phyloP scores from a whole-genome alignment of 108 stramenopile genomes.

The Conticribra guillardii region DNA sequence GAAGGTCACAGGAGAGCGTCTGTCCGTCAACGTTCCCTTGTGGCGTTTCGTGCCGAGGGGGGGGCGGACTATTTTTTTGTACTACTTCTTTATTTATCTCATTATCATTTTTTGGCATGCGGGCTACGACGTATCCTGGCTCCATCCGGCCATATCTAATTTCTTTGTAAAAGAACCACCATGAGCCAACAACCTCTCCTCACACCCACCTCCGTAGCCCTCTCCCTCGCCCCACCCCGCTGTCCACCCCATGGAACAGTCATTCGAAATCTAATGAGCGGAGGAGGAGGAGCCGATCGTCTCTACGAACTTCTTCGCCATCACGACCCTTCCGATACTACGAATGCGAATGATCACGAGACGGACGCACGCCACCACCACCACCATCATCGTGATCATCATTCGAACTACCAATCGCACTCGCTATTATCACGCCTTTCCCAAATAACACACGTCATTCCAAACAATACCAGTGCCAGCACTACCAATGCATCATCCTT shows the following conservation, averaged over 20 bases:
- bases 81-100: too few species aligned
- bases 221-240: constrained; percentile 69
- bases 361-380: constrained; percentile 17
- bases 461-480: constrained; percentile 5
- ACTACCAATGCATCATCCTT: too few species aligned
- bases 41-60: too few species aligned
- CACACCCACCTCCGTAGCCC: constrained; percentile 54
- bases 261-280: constrained; percentile 24
- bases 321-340: background rate
- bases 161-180: too few species aligned
- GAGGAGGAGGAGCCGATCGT: background rate
- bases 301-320: constrained; percentile 14
- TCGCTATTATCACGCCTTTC: constrained; percentile 13
- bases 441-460: background rate
- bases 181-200: constrained; percentile 46
- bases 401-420: constrained; percentile 24
- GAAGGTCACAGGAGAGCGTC: too few species aligned
- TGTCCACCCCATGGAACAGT: constrained; percentile 52
- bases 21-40: too few species aligned
- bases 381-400: background rate
- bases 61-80: too few species aligned
- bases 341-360: too few species aligned
- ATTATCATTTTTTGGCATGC: too few species aligned
- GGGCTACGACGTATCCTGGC: too few species aligned
- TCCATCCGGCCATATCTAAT: too few species aligned